These are phyloP conservation scores for Pyrenophora teres DNA, from an alignment of 2,329 filamentous ascomycete species.

Conservation along the genomic window DNA sequence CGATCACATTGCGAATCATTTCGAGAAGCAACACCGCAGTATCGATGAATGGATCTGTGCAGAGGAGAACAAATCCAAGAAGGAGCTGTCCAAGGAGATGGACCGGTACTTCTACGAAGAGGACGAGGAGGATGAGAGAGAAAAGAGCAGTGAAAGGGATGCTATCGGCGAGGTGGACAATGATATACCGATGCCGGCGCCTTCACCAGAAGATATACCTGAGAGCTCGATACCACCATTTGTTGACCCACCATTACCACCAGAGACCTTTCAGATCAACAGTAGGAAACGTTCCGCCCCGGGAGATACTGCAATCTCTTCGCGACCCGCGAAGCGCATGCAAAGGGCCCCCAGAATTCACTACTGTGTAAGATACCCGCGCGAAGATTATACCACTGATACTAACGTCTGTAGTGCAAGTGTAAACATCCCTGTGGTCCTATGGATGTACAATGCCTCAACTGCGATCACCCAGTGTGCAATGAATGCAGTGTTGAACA, in stretches of 20 bases:
- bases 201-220: not conserved
- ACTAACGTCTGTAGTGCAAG: constrained; percentile 12
- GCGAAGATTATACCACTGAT: not conserved
- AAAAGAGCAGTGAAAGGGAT: constrained; percentile 9
- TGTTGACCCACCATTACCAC: not conserved
- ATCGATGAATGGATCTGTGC: constrained; percentile 63
- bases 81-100: constrained; percentile 26
- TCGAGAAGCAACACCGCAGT: constrained; percentile 58
- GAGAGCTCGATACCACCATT: not conserved
- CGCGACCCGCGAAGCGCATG: not conserved
- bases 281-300: not conserved
- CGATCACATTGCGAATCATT: constrained; percentile 78
- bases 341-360: not conserved
- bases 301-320: not conserved
- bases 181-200: not conserved
- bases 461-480: constrained; percentile 13
- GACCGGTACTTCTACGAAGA: constrained; percentile 26
- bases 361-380: constrained; percentile 16
- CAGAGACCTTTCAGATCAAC: not conserved
- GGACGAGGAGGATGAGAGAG: constrained; percentile 15
- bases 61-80: constrained; percentile 45
- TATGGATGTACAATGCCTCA: constrained; percentile 7
- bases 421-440: constrained; percentile 1
- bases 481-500: not conserved
- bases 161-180: constrained; percentile 8